Percentiles rank a stretch among this genome's conserved stretches.
Conservation (phyloP, 768 basidiomycete genomes). For the Tephrocybe sp. region DNA sequence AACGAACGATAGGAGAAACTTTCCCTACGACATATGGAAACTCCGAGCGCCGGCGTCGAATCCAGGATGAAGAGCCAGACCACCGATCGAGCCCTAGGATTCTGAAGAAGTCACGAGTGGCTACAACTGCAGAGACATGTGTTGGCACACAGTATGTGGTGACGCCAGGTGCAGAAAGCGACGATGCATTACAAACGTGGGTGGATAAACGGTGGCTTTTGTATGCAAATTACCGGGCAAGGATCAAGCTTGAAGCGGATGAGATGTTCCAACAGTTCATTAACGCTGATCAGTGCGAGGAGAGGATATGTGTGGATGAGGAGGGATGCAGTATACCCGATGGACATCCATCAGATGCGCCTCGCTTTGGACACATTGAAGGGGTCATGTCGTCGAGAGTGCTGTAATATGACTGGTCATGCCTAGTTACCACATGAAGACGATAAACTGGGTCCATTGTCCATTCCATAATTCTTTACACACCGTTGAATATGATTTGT, state of each 20-base stretch:
- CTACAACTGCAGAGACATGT: background rate
- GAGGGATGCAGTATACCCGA: background rate
- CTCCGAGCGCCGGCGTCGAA: background rate
- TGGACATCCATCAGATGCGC: conserved; percentile 8
- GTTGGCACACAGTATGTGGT: background rate
- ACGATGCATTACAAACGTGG: background rate
- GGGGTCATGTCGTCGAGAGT: too few species aligned
- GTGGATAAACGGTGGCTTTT: background rate
- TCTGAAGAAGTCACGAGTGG: background rate
- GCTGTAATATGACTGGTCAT: too few species aligned
- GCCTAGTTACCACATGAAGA: conserved; percentile 21
- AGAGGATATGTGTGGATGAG: conserved; percentile 12
- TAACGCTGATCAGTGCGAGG: conserved; percentile 31
- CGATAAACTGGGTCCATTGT: conserved; percentile 29
- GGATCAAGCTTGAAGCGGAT: conserved; percentile 13
- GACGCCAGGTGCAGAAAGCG: background rate
- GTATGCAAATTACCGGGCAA: background rate
- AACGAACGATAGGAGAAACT: background rate
- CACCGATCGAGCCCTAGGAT: background rate
- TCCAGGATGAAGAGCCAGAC: background rate
- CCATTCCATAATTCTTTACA: too few species aligned
- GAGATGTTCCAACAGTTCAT: conserved; percentile 45
- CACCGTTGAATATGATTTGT: too few species aligned
- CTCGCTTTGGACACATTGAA: conserved; percentile 10
- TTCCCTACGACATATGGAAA: background rate